Base-by-base conservation (phyloP, 768 basidiomycete genomes). In the Rhizopogon vinicolor region DNA sequence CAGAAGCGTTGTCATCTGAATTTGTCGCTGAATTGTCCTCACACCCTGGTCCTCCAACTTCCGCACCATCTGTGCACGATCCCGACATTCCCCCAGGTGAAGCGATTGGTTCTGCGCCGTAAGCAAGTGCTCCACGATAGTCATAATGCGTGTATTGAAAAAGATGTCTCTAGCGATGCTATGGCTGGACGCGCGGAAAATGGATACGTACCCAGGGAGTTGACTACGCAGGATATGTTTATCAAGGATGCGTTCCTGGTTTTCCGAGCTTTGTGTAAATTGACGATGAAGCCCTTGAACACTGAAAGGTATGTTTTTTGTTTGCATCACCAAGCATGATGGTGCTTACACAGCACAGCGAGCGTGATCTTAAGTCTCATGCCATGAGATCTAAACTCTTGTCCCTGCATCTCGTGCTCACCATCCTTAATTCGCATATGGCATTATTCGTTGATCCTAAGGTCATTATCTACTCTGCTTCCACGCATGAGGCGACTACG, bases 201-300 rank as follows among this genome's bases (percentile, higher is more conserved):
- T 52, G 28, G 53, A 64, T 50, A 68, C 43, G 29, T 60, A 57
- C 66, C 58, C 52, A 73, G 74, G 58, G 81, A 79, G 51, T 75
- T 94, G 53, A 84, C 85, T 18, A 77, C 80, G n/a, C 85, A 90
- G 51, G 96, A 99, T 62, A 73, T 98, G 53, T 96, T 94, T 68
- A 81, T 97, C 66, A 98, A 98, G 68, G 97, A 99, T 66, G 94
- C 97, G 0, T 99, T 98, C 76, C 81, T 99, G 58, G 96, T 99
- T 39, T 96, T 98, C 73, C 82, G 97, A 44, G 95, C 97, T 0
- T 77, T 99, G 10, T 98, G 97, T 76, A 98, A 98, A 68, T 75
- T 98, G 60, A 95, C 93, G 8, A 98, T 98, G 95, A 98, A 98
- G 69, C 91, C 95, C 10, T 75, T 99, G 45, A 91, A 92, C 62